phyloP scores from a whole-genome alignment of 2,329 filamentous ascomycete genomes.

The Didymella pomorum region DNA sequence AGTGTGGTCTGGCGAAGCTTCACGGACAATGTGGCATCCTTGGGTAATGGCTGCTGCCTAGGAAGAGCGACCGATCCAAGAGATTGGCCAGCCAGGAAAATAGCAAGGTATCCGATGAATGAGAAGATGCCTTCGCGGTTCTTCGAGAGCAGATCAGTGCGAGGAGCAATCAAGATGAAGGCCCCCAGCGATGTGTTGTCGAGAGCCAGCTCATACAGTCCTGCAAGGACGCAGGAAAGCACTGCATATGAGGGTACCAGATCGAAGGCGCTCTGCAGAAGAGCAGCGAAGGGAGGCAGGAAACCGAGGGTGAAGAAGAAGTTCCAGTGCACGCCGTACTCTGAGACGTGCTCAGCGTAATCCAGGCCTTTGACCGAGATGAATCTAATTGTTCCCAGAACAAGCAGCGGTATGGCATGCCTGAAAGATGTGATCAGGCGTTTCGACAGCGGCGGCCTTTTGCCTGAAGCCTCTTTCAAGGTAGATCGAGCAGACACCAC shows the following conservation, averaged over 20 bases:
- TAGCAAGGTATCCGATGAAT: slow-evolving; percentile 90
- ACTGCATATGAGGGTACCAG: slow-evolving; percentile 78
- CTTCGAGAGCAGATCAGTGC: slow-evolving; percentile 80
- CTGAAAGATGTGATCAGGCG: slow-evolving; percentile 74
- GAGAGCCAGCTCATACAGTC: slow-evolving; percentile 76
- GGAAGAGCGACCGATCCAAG: slow-evolving; percentile 83
- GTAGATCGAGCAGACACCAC: slow-evolving; percentile 86
- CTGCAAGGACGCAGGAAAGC: slow-evolving; percentile 73
- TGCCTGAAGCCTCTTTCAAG: slow-evolving; percentile 70
- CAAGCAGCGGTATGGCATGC: slow-evolving; percentile 82
- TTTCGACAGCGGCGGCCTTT: slow-evolving; percentile 58
- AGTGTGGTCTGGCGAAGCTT: slow-evolving; percentile 66
- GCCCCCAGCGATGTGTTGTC: slow-evolving; percentile 77
- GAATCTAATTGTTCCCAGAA: slow-evolving; percentile 80
- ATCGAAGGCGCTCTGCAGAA: slow-evolving; percentile 76
- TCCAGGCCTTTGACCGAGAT: slow-evolving; percentile 92
- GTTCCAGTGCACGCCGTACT: slow-evolving; percentile 99
- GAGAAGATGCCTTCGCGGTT: slow-evolving; percentile 97
- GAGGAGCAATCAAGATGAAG: slow-evolving; percentile 83
- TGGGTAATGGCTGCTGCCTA: slow-evolving; percentile 54
- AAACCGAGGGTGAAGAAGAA: slow-evolving; percentile 97
- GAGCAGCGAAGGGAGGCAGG: slow-evolving; percentile 85
- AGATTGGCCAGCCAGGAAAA: slow-evolving; percentile 89
- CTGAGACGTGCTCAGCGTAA: slow-evolving; percentile 95
- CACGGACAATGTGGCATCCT: slow-evolving; percentile 52